Conservation (phyloP, 163 green algal species). For the Chlamydomonas reinhardtii region DNA sequence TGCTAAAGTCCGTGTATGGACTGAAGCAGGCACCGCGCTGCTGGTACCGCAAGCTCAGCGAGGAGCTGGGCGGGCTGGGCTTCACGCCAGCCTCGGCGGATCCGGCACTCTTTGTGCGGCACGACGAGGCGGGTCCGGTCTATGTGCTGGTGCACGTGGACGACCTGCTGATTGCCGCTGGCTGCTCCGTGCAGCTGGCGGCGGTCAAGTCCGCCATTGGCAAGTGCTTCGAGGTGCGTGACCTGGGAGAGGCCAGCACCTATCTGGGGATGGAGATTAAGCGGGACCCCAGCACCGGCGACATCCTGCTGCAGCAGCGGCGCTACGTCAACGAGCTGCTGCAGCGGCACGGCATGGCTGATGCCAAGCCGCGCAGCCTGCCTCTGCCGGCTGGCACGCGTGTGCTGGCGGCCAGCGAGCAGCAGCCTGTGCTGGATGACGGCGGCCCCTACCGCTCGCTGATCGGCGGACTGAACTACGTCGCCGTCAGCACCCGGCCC, state of each 20-base stretch:
- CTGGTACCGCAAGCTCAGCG: too few relatives aligned
- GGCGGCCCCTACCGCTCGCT: slow-evolving; percentile 42
- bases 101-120: too few relatives aligned
- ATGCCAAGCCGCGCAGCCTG: not conserved
- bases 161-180: slow-evolving; percentile 41
- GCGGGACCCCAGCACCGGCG: not conserved
- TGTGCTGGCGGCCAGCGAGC: too few relatives aligned
- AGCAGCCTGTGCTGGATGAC: not conserved
- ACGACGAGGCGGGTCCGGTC: not conserved
- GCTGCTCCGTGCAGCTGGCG: too few relatives aligned
- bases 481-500: slow-evolving; percentile 49
- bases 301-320: slow-evolving; percentile 13
- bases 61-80: too few relatives aligned
- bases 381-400: too few relatives aligned
- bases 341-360: slow-evolving; percentile 32
- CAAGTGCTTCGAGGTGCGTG: slow-evolving; percentile 46
- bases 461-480: slow-evolving; percentile 62
- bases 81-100: too few relatives aligned
- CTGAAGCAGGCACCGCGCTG: too few relatives aligned
- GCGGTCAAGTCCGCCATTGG: not conserved
- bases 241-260: slow-evolving; percentile 34
- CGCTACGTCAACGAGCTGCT: slow-evolving; percentile 17
- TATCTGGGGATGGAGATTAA: slow-evolving; percentile 54
- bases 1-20: slow-evolving; percentile 67
- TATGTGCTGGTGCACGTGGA: slow-evolving; percentile 59